Conservation (phyloP, 352 stramenopile species). For the Phytophthora parvispora region DNA sequence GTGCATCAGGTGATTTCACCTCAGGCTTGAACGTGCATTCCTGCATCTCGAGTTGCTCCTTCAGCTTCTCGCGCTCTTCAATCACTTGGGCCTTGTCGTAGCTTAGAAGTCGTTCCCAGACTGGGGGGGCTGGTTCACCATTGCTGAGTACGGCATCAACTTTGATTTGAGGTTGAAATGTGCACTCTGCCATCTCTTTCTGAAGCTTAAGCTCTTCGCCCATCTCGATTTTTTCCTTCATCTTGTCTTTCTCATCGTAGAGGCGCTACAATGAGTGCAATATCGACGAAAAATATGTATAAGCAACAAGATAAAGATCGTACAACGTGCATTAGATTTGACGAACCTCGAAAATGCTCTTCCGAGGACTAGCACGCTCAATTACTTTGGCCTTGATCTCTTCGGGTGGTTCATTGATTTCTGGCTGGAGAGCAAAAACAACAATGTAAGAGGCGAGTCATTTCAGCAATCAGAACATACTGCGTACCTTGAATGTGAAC, state of each 20-base stretch:
- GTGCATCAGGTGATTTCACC: constrained; percentile 61
- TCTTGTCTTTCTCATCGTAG: constrained; percentile 82
- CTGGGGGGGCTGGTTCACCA: constrained; percentile 49
- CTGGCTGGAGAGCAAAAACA: constrained; percentile 47
- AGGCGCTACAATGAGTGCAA: constrained; percentile 56
- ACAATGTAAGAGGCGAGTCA: constrained; percentile 11
- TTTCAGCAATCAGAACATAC: neutral
- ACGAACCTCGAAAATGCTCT: constrained; percentile 87
- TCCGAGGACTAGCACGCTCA: constrained; percentile 64
- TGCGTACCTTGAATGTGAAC: constrained; percentile 81
- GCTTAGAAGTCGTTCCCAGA: constrained; percentile 82
- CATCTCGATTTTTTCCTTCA: constrained; percentile 84
- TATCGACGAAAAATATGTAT: constrained; percentile 12
- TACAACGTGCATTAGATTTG: constrained; percentile 28
- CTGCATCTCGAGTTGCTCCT: constrained; percentile 76
- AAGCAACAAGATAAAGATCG: constrained; percentile 20
- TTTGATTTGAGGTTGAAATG: constrained; percentile 80
- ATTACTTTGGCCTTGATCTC: constrained; percentile 71
- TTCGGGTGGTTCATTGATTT: constrained; percentile 62
- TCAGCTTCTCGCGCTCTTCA: constrained; percentile 81
- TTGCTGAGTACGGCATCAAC: constrained; percentile 36
- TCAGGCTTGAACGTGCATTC: constrained; percentile 89
- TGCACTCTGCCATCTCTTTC: constrained; percentile 86
- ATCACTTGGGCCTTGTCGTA: constrained; percentile 85
- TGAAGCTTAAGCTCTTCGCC: constrained; percentile 74